phyloP scores from a whole-genome alignment of 495 filamentous ascomycete genomes.

The Copromyces sp. region DNA sequence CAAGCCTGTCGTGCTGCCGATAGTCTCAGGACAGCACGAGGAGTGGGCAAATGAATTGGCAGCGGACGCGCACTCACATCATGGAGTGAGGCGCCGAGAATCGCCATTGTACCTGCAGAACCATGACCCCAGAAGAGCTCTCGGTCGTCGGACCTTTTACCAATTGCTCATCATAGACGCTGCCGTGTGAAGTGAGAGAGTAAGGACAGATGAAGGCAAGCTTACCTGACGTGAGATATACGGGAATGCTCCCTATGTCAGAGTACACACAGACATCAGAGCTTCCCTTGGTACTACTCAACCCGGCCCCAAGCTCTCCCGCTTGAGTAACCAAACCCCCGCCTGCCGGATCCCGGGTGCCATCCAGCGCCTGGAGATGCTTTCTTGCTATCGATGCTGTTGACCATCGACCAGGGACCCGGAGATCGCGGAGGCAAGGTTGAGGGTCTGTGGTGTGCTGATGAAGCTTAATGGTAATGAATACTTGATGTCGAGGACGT shows the following conservation, averaged over 20 bases:
- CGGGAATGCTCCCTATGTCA: not conserved
- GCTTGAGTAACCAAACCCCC: not conserved
- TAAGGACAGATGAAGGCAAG: not conserved
- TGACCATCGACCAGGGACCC: not conserved
- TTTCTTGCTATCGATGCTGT: not conserved
- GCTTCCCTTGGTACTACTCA: not conserved
- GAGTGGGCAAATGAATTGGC: constrained; percentile 1
- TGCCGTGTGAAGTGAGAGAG: not conserved
- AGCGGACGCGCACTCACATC: constrained; percentile 18
- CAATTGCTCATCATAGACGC: constrained; percentile 48
- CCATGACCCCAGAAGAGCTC: constrained; percentile 27
- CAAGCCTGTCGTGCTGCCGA: constrained; percentile 9
- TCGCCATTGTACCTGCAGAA: constrained; percentile 24
- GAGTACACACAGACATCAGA: not conserved
- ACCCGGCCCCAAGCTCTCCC: not conserved
- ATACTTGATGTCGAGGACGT: not conserved
- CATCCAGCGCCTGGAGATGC: not conserved
- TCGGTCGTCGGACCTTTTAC: constrained; percentile 53
- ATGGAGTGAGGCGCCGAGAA: constrained; percentile 7
- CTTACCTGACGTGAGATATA: not conserved
- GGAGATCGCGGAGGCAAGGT: not conserved
- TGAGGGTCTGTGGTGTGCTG: not conserved
- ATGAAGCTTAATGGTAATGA: not conserved
- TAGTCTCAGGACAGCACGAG: constrained; percentile 9
- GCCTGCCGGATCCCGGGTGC: not conserved